Base-by-base conservation (phyloP, 2,329 filamentous ascomycete species). In the Trichoderma asperellum region DNA sequence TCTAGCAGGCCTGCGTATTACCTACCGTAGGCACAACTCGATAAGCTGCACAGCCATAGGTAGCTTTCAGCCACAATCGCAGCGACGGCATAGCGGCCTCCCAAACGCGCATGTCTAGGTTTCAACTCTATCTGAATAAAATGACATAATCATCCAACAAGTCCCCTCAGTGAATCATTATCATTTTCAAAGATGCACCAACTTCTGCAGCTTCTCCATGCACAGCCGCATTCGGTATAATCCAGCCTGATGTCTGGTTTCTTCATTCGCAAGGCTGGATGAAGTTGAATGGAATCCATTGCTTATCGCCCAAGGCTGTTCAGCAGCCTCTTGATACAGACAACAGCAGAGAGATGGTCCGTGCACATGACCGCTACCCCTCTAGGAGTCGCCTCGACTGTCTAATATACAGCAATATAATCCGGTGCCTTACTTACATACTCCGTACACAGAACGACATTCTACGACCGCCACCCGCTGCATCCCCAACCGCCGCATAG, bases 361-460 rank as follows among this genome's bases (percentile, higher is more conserved):
- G 72, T 73, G 71, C 72, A 68, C 70, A 69, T 60, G 40, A 59
- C 55, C 60, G 43, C 27, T 69, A 69, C 68, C 68, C 68, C 68
- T 69, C 68, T 69, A 56, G 61, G 55, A 56, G 55, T 29, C n/a
- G 43, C 43, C n/a, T 47, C 43, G 18, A 47, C 43, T 58, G 53
- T 58, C n/a, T 2, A 11, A 49, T 49, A 4, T 29, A 16, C 18
- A 43, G 16, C 8, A 43, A 14, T 21, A 24, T 49, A 67, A 43
- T 35, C 29, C 40, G 14, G 40, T 35, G 37, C 37, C 53, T 35
- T 21, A 37, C 56, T 57, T 55, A 47, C 35, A 40, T 21, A 24
- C 10, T 40, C 24, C 52, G 29, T 29, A n/a, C 18, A 43, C 24
- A 24, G 32, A 32, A 67, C 56, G 56, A 53, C 47, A 47, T 40